Percentiles rank a stretch among this genome's conserved stretches.
Evolutionary conservation across 768 basidiomycete genomes (phyloP).

Genomic region (Boletus pseudo-olivaceus): DNA sequence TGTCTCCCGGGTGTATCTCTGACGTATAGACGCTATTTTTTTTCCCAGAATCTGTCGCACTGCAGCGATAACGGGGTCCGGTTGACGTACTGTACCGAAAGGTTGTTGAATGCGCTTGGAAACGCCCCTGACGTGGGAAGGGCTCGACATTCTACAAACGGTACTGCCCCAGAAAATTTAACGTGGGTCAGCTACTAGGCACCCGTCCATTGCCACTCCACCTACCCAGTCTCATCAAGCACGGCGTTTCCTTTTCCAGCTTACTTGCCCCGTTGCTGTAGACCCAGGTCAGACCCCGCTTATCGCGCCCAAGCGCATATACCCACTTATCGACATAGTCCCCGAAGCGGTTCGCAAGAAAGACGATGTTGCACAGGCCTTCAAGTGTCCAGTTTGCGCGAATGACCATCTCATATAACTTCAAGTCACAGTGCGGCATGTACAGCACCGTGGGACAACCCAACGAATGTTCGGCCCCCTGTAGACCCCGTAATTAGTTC

Average conservation of each 20-base stretch:
- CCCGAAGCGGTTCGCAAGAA: slow-evolving; percentile 63
- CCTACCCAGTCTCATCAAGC: slow-evolving; percentile 53
- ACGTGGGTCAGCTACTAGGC: slow-evolving; percentile 1
- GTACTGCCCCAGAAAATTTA: slow-evolving; percentile 37
- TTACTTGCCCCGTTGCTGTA: slow-evolving; percentile 51
- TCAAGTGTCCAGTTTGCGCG: slow-evolving; percentile 55
- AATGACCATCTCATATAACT: slow-evolving; percentile 64
- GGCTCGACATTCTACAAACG: slow-evolving; percentile 42
- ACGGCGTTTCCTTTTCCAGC: slow-evolving; percentile 50
- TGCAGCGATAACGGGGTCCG: slow-evolving; percentile 20
- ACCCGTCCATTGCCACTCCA: not conserved
- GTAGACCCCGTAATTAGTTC: slow-evolving; percentile 9
- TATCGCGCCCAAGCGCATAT: not conserved
- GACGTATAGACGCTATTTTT: not conserved
- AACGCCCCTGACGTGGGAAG: slow-evolving; percentile 49
- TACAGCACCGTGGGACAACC: slow-evolving; percentile 57
- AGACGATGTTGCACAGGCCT: slow-evolving; percentile 44
- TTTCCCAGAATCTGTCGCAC: slow-evolving; percentile 25
- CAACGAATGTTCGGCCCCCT: slow-evolving; percentile 35
- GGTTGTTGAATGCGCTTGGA: slow-evolving; percentile 68
- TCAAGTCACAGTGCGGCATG: slow-evolving; percentile 79
- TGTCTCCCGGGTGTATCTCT: not conserved
- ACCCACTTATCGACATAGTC: slow-evolving; percentile 68
- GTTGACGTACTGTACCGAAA: slow-evolving; percentile 51
- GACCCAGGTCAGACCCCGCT: slow-evolving; percentile 4